A percentile compares a stretch with the other conserved stretches of the same genome.
phyloP scores from a whole-genome alignment of 208 protist genomes.

The Leishmania amazonensis region DNA sequence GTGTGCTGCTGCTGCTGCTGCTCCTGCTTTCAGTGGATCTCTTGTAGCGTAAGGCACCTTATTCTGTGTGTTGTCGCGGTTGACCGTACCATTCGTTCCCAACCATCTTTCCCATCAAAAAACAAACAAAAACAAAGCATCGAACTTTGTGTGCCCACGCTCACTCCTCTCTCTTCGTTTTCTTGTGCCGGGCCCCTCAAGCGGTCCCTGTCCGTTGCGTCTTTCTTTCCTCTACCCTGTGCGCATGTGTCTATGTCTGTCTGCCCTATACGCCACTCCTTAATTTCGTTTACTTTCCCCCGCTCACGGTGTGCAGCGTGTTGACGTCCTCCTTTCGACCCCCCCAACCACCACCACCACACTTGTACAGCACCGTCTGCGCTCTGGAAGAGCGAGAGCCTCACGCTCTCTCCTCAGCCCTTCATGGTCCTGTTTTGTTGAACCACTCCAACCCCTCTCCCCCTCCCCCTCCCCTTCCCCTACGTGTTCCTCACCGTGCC shows the following conservation, averaged over 20 bases:
- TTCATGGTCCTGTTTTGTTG: not conserved
- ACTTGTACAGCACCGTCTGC: not conserved
- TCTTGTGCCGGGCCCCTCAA: not conserved
- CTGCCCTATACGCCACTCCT: not conserved
- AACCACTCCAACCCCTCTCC: not conserved
- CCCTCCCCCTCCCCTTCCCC: not conserved
- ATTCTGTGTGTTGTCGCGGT: not conserved
- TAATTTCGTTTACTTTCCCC: not conserved
- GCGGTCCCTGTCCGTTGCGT: not conserved
- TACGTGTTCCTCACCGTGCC: not conserved
- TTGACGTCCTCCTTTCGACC: not conserved
- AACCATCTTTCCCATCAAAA: not conserved
- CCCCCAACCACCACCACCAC: not conserved
- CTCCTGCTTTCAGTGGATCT: not conserved
- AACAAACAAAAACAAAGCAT: not conserved
- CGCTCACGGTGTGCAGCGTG: not conserved
- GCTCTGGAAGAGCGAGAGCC: not conserved
- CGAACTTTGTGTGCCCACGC: no score
- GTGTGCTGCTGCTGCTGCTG: not conserved
- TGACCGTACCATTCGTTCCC: not conserved
- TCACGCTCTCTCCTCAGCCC: not conserved
- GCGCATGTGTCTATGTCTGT: not conserved
- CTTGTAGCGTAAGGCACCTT: not conserved
- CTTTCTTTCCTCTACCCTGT: not conserved
- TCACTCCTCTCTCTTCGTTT: not conserved